A percentile compares a stretch with the other conserved stretches of the same genome.
Evolutionary conservation across 371 early-diverging fungal genomes (phyloP).

Genomic region (Encephalitozoon romaleae): DNA sequence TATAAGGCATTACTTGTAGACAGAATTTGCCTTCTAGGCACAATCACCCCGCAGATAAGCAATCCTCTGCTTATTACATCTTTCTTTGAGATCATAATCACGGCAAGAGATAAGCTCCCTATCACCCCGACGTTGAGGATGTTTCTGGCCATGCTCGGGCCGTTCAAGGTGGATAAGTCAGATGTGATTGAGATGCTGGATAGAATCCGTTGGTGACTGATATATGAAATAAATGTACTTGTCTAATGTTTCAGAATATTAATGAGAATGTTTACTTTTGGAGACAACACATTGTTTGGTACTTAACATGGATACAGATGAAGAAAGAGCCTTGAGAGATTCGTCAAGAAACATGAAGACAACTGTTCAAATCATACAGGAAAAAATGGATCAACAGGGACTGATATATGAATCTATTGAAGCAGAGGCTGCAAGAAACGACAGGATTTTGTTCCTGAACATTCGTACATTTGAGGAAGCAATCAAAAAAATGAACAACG

Average conservation of each 20-base stretch:
- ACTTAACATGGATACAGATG: neutral
- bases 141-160: neutral
- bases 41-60: neutral
- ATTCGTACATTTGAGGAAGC: slow-evolving; percentile 12
- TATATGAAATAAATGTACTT: neutral
- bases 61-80: neutral
- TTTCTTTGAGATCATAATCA: neutral
- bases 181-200: neutral
- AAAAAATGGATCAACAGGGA: slow-evolving; percentile 27
- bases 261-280: neutral
- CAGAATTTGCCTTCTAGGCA: neutral
- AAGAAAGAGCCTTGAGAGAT: neutral
- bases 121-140: neutral
- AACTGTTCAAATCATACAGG: slow-evolving; percentile 16
- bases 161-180: neutral
- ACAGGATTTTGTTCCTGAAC: neutral
- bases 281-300: neutral
- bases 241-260: neutral
- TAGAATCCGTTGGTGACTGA: neutral
- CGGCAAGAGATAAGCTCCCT: neutral
- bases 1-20: neutral
- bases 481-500: slow-evolving; percentile 17
- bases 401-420: slow-evolving; percentile 29
- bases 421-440: slow-evolving; percentile 2
- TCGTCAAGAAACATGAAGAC: slow-evolving; percentile 27